A percentile compares a stretch with the other conserved stretches of the same genome.
These are phyloP conservation scores for Solanum hybrid DNA, from an alignment of 305 asterid species.

Conservation along the genomic window DNA sequence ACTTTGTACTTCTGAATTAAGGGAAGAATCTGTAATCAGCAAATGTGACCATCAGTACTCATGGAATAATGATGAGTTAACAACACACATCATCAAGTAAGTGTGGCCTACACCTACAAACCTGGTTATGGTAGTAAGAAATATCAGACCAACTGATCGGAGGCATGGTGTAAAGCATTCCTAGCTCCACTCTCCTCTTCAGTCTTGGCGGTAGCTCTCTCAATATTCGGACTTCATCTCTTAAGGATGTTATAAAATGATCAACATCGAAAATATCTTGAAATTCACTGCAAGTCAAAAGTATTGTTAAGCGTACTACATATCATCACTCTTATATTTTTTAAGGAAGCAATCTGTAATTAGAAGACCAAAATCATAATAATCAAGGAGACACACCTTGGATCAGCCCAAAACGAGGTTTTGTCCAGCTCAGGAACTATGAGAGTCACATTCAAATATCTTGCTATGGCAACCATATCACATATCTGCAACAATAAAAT, in stretches of 20 bases:
- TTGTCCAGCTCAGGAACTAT: constrained; percentile 90
- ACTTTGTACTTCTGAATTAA: constrained; percentile 65
- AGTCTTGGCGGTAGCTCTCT: constrained; percentile 69
- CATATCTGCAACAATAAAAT: constrained; percentile 48
- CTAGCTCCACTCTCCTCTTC: constrained; percentile 64
- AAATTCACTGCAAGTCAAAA: constrained; percentile 44
- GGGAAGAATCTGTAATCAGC: constrained; percentile 57
- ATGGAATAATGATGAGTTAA: not conserved
- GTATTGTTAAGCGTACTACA: not conserved
- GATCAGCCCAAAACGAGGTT: constrained; percentile 94
- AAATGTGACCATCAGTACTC: not conserved
- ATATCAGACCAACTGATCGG: constrained; percentile 82
- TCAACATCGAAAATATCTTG: constrained; percentile 72
- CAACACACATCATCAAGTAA: not conserved
- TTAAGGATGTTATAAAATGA: constrained; percentile 62
- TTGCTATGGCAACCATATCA: constrained; percentile 97
- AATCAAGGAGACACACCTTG: constrained; percentile 43
- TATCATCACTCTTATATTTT: not conserved
- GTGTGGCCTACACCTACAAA: constrained; percentile 6
- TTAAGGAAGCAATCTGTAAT: not conserved
- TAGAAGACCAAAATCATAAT: not conserved
- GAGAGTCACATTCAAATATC: constrained; percentile 79
- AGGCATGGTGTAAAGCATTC: constrained; percentile 55
- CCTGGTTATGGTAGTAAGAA: constrained; percentile 67
- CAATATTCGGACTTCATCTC: constrained; percentile 76